Base-by-base conservation (phyloP, 306 rosid genomes). In the Lathyrus sativus region DNA sequence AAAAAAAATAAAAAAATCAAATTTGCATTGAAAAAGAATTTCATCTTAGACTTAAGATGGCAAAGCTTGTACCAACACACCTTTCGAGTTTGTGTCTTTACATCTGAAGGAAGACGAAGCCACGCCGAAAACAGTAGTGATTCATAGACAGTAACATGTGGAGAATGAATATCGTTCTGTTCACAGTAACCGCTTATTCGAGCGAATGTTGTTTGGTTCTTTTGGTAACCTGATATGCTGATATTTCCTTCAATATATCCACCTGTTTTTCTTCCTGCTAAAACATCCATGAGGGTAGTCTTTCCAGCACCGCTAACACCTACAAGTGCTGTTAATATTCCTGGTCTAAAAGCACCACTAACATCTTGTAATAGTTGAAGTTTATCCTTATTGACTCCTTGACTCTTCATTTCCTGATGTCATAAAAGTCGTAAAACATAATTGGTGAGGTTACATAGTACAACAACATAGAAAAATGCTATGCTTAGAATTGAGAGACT, bases 261-360 rank as follows among this genome's bases (percentile, higher is more conserved):
- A 29, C 79, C 73, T 1, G 88, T 86, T 77, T 86, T 86, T 65
- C 91, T 81, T 68, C 88, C 91, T 5, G 91, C 86, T 39, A 86
- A 76, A 3, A 83, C 91, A 76, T 86, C 88, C 88, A 86, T 81
- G 57, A 86, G 74, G 7, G 91, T 86, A 60, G 91, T 83, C 80
- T 83, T 83, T 42, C 91, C 88, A 6, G 91, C 91, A 67, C 91
- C 91, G 58, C 88, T 86, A 37, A 81, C 85, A 3, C 88, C 88
- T 73, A 83, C 72, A 60, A 86, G 75, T 63, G 91, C 88, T 64
- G 91, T 79, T 60, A 86, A 80, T 68, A 83, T 33, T 3, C 86
- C 86, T 3, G 91, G 91, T 53, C 83, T 81, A 26, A 86, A 86
- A 33, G 85, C 83, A 26, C 88, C 92, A 43, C 91, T 81, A 2